Conservation (phyloP, 1,139 yeast species). For the Hansenula sp. region DNA sequence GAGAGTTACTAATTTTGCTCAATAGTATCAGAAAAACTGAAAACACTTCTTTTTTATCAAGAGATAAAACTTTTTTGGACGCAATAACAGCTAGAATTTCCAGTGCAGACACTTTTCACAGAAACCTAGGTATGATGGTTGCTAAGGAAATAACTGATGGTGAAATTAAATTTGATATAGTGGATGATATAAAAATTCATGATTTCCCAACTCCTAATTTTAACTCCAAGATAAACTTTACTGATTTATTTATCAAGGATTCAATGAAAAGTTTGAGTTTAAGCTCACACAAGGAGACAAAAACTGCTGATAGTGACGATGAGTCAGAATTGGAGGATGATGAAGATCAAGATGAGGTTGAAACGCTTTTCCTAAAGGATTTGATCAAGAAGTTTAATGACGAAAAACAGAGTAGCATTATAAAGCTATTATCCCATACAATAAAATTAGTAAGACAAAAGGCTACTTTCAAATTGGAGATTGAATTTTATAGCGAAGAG, state of each 20-base stretch:
- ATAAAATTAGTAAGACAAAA: slow-evolving; percentile 31
- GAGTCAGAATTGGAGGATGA: slow-evolving; percentile 11
- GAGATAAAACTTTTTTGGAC: slow-evolving; percentile 23
- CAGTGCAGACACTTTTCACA: slow-evolving; percentile 19
- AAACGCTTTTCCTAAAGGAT: slow-evolving; percentile 32
- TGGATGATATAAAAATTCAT: slow-evolving; percentile 22
- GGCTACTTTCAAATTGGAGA: slow-evolving; percentile 28
- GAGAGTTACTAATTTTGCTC: slow-evolving; percentile 20
- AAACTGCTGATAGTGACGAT: slow-evolving; percentile 10
- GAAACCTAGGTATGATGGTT: slow-evolving; percentile 33
- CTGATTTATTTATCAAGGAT: slow-evolving; percentile 9
- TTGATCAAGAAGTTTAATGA: slow-evolving; percentile 23
- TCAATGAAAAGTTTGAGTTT: slow-evolving; percentile 12
- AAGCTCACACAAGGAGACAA: slow-evolving; percentile 10
- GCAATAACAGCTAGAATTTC: slow-evolving; percentile 29
- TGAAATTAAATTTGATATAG: slow-evolving; percentile 26
- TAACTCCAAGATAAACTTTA: slow-evolving; percentile 19
- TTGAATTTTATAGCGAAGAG: slow-evolving; percentile 40
- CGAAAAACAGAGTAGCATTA: slow-evolving; percentile 12
- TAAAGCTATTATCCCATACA: slow-evolving; percentile 24
- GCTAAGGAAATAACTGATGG: slow-evolving; percentile 30
- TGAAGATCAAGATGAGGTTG: slow-evolving; percentile 19
- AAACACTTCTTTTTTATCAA: slow-evolving; percentile 18
- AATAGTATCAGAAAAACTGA: slow-evolving; percentile 9
- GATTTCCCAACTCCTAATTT: slow-evolving; percentile 6